Evolutionary conservation across 2,329 filamentous ascomycete species (phyloP).

Genomic region (Pseudogymnoascus sp.): DNA sequence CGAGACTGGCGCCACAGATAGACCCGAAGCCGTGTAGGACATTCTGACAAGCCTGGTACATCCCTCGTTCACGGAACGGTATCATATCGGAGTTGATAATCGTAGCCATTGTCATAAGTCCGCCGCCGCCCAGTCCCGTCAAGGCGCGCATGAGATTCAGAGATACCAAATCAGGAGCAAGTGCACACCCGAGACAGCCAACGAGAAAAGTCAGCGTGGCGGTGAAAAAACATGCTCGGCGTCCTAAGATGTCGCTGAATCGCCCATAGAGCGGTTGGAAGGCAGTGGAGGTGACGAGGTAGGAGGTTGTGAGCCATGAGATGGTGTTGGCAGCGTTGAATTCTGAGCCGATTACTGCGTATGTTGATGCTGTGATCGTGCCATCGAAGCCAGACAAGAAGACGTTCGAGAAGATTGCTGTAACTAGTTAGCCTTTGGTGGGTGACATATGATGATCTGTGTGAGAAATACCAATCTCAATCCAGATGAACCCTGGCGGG

Average conservation of each 20-base stretch:
- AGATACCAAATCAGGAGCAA: constrained; percentile 49
- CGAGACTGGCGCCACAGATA: constrained; percentile 55
- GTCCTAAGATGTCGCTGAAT: constrained; percentile 62
- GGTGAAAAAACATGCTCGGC: constrained; percentile 56
- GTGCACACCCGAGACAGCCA: constrained; percentile 58
- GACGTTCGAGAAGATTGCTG: constrained; percentile 55
- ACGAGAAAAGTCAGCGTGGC: constrained; percentile 53
- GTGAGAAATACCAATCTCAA: constrained; percentile 40
- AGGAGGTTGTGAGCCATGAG: constrained; percentile 68
- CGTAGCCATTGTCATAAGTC: constrained; percentile 59
- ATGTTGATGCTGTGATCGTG: constrained; percentile 65
- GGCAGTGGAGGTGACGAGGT: constrained; percentile 62
- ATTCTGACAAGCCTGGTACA: constrained; percentile 56
- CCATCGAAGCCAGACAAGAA: constrained; percentile 63
- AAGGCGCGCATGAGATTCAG: constrained; percentile 59
- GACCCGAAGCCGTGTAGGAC: constrained; percentile 54
- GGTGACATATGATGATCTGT: not conserved
- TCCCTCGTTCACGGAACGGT: constrained; percentile 45
- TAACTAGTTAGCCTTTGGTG: constrained; percentile 7
- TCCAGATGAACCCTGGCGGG: constrained; percentile 47
- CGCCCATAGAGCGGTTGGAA: constrained; percentile 67
- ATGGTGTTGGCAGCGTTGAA: constrained; percentile 65
- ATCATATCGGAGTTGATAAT: constrained; percentile 60
- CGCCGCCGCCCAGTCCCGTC: constrained; percentile 62
- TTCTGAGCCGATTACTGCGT: constrained; percentile 67